Percentiles rank a stretch among this genome's conserved stretches.
Conservation (phyloP, 495 filamentous ascomycete genomes). For the Apiosordaria backusii region DNA sequence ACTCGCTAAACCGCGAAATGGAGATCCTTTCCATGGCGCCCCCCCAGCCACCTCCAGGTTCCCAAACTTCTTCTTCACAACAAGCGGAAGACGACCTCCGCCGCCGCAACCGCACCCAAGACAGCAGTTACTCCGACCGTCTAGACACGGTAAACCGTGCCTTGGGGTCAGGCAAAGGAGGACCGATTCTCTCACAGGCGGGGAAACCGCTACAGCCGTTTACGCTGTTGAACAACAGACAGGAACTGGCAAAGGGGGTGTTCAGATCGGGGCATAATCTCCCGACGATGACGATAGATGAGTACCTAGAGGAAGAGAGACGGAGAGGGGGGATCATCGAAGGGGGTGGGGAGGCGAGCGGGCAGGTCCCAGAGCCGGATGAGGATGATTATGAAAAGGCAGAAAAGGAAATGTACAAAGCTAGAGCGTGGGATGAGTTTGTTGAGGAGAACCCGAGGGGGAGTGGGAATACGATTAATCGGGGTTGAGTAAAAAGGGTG, state of each 20-base stretch:
- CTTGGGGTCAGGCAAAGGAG: constrained; percentile 45
- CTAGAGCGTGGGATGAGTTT: constrained; percentile 93
- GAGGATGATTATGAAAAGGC: constrained; percentile 85
- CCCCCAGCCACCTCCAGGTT: background rate
- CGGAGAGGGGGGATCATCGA: constrained; percentile 85
- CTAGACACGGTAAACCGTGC: constrained; percentile 56
- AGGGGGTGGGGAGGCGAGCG: constrained; percentile 79
- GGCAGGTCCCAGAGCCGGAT: constrained; percentile 66
- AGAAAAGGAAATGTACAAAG: constrained; percentile 88
- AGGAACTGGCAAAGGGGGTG: constrained; percentile 75
- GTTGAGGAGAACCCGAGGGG: constrained; percentile 85
- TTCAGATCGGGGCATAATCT: constrained; percentile 89
- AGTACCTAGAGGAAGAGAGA: constrained; percentile 91
- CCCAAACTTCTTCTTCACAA: background rate
- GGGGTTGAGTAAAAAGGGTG: constrained; percentile 49
- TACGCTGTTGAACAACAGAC: constrained; percentile 73
- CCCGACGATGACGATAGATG: constrained; percentile 96
- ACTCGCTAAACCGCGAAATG: constrained; percentile 77
- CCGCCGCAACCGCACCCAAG: constrained; percentile 38
- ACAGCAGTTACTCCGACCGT: constrained; percentile 64
- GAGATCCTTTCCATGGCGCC: constrained; percentile 76
- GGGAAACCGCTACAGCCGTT: constrained; percentile 92
- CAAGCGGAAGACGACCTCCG: constrained; percentile 43
- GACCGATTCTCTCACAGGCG: constrained; percentile 73
- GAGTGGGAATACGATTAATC: constrained; percentile 81